A percentile compares a stretch with the other conserved stretches of the same genome.
Conservation (phyloP, 2,329 filamentous ascomycete species). For the Penicillium sp. region DNA sequence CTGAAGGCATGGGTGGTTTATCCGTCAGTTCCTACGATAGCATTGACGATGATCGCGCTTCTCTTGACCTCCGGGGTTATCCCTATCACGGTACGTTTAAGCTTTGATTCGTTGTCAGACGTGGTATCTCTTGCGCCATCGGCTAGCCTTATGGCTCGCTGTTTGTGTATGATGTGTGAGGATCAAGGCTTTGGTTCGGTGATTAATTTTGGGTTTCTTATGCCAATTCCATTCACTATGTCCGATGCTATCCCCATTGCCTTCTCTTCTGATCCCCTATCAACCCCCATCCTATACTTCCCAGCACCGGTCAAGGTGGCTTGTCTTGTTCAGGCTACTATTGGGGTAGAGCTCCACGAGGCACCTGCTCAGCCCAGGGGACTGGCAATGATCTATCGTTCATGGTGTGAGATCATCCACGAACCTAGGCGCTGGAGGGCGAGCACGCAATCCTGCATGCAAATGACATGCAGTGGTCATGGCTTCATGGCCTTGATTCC, state of each 20-base stretch:
- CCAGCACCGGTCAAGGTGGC: constrained; percentile 1
- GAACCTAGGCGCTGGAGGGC: constrained; percentile 14
- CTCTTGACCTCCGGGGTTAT: constrained; percentile 36
- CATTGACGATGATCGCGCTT: constrained; percentile 37
- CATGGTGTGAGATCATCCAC: constrained; percentile 17
- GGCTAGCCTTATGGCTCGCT: constrained; percentile 25
- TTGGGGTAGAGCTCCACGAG: not conserved
- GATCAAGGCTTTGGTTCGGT: too few species aligned
- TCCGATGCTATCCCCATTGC: not conserved
- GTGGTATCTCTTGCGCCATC: constrained; percentile 35
- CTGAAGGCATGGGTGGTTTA: constrained; percentile 37
- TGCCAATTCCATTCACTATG: not conserved
- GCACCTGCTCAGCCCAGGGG: not conserved
- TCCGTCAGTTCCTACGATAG: constrained; percentile 41
- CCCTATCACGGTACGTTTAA: constrained; percentile 37
- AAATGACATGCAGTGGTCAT: constrained; percentile 27
- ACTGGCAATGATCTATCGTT: constrained; percentile 4
- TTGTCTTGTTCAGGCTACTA: not conserved
- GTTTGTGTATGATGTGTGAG: too few species aligned
- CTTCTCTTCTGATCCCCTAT: not conserved
- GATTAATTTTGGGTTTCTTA: too few species aligned
- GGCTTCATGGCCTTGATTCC: constrained; percentile 3
- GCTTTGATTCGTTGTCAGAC: constrained; percentile 17
- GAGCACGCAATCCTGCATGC: constrained; percentile 36
- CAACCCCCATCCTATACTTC: not conserved